A percentile compares a stretch with the other conserved stretches of the same genome.
Conservation (phyloP, 1,284 basidiomycete species). For the Cystobasidium slooffiae region DNA sequence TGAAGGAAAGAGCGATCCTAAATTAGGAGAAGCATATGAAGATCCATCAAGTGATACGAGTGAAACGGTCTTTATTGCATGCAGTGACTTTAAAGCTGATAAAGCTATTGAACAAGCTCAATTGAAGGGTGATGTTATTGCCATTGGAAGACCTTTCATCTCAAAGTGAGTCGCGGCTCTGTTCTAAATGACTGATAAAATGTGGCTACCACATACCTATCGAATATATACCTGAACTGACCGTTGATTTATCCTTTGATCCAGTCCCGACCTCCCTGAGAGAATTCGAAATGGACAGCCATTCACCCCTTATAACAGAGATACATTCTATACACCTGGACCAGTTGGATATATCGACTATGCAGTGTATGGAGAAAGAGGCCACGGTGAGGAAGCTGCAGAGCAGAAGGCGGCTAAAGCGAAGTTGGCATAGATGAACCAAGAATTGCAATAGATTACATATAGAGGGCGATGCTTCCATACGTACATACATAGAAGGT, state of each 20-base stretch:
- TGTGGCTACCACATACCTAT: conserved; percentile 34
- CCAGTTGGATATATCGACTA: conserved; percentile 40
- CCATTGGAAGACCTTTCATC: conserved; percentile 63
- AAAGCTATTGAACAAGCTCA: conserved; percentile 52
- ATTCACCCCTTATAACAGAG: conserved; percentile 56
- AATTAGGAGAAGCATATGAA: conserved; percentile 45
- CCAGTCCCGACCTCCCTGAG: conserved; percentile 63
- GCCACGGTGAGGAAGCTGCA: conserved; percentile 38
- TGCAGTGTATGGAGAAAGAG: conserved; percentile 35
- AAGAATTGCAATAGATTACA: neutral
- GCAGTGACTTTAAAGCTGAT: conserved; percentile 60
- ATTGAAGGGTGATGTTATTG: conserved; percentile 59
- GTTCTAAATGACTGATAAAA: neutral
- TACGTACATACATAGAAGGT: too few relatives aligned
- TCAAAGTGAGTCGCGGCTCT: conserved; percentile 54
- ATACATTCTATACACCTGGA: conserved; percentile 53
- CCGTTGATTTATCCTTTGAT: too few relatives aligned
- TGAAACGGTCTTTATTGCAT: conserved; percentile 60
- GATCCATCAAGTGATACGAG: conserved; percentile 13
- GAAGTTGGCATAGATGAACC: conserved; percentile 9
- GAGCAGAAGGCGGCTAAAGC: conserved; percentile 25
- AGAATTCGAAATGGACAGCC: conserved; percentile 57
- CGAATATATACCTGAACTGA: too few relatives aligned
- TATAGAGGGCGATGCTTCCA: neutral
- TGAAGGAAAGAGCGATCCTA: conserved; percentile 43